Evolutionary conservation across 2,329 filamentous ascomycete species (phyloP).

Genomic region (Colletotrichum sp.): DNA sequence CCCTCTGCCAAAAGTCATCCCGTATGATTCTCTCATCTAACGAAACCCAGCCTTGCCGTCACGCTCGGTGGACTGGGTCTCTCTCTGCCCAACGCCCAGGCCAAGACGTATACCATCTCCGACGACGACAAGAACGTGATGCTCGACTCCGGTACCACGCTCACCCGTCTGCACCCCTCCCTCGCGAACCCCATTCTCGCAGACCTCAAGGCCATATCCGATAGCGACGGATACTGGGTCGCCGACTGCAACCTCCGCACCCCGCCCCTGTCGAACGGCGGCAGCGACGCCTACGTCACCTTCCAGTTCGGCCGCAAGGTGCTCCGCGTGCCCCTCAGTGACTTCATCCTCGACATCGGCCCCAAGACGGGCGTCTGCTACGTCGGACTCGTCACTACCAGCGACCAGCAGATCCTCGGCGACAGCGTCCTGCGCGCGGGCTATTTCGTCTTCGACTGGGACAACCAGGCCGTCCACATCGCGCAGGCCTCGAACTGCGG

Average conservation of each 20-base stretch:
- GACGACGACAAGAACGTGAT: constrained; percentile 44
- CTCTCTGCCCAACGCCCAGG: constrained; percentile 25
- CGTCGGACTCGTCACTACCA: constrained; percentile 44
- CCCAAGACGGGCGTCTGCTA: constrained; percentile 38
- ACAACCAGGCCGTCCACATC: constrained; percentile 45
- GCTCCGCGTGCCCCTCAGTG: constrained; percentile 48
- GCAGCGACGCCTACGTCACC: constrained; percentile 37
- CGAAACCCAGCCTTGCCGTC: constrained; percentile 34
- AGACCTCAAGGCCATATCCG: constrained; percentile 45
- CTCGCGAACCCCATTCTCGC: constrained; percentile 48
- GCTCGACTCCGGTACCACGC: constrained; percentile 59
- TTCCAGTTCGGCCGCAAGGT: constrained; percentile 51
- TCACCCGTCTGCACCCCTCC: constrained; percentile 48
- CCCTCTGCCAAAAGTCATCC: constrained; percentile 1
- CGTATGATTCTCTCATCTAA: not conserved
- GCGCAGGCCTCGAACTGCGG: constrained; percentile 47
- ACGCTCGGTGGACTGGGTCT: constrained; percentile 35
- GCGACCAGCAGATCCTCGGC: constrained; percentile 49
- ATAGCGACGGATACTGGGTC: constrained; percentile 47
- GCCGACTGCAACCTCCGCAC: constrained; percentile 47
- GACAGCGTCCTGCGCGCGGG: constrained; percentile 48
- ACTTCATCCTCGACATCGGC: constrained; percentile 54
- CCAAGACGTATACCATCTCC: constrained; percentile 28
- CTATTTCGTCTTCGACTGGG: constrained; percentile 53
- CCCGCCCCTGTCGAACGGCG: constrained; percentile 31